A percentile compares a stretch with the other conserved stretches of the same genome.
Evolutionary conservation across 169 alveolate genomes (phyloP).

Genomic region (Eimeria praecox): DNA sequence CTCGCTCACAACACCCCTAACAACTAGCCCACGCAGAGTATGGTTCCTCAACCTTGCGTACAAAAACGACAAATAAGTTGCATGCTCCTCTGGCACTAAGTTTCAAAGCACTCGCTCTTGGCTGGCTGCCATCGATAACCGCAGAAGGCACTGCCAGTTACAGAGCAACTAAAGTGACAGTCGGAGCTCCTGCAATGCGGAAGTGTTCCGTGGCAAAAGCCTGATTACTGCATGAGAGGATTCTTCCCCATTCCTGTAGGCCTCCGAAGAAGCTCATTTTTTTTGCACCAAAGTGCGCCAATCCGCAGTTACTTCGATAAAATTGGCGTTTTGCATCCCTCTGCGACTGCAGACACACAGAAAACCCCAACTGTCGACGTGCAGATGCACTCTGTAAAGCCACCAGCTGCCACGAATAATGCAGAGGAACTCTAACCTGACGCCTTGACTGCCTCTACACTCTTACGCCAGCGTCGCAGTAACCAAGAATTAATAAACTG

Average conservation of each 20-base stretch:
- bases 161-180: background rate
- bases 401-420: background rate
- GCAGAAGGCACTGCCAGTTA: background rate
- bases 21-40: background rate
- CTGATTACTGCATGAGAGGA: background rate
- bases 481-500: background rate
- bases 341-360: conserved; percentile 58
- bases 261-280: background rate
- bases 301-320: conserved; percentile 73
- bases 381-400: background rate
- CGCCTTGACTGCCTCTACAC: background rate
- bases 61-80: background rate
- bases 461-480: background rate
- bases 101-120: background rate
- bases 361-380: background rate
- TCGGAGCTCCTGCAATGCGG: background rate
- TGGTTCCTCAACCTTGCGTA: background rate
- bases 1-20: background rate
- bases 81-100: background rate
- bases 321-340: conserved; percentile 76
- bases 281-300: conserved; percentile 57
- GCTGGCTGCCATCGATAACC: background rate
- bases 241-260: background rate
- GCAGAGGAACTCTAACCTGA: background rate
- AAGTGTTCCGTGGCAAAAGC: background rate